A percentile compares a stretch with the other conserved stretches of the same genome.
Evolutionary conservation across 495 filamentous ascomycete species (phyloP).

Genomic region (Aspergillus wentii): DNA sequence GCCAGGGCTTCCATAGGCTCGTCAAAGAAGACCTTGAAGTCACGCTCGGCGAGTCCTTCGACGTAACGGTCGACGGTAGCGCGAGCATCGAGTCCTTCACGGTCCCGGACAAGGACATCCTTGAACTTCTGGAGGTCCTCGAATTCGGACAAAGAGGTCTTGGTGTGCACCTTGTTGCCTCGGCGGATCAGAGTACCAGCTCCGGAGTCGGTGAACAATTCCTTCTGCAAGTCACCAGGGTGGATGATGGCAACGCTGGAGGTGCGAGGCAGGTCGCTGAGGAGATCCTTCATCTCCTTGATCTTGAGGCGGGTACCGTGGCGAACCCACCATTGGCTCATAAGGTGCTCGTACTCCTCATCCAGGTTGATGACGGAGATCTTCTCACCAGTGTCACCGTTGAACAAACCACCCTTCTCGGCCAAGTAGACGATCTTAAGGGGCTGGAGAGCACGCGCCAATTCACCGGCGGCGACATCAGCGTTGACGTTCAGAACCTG

Average conservation of each 20-base stretch:
- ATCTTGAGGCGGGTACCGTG: conserved; percentile 97
- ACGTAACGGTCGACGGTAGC: conserved; percentile 85
- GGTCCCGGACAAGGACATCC: conserved; percentile 77
- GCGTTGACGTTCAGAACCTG: conserved; percentile 98
- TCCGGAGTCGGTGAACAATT: conserved; percentile 93
- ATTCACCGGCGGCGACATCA: conserved; percentile 90
- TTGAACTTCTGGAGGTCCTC: conserved; percentile 72
- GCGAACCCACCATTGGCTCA: conserved; percentile 93
- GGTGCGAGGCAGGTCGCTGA: conserved; percentile 79
- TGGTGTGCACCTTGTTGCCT: conserved; percentile 83
- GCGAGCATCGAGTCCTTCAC: conserved; percentile 77
- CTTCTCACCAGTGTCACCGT: conserved; percentile 89
- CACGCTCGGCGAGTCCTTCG: conserved; percentile 64
- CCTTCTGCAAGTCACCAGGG: conserved; percentile 89
- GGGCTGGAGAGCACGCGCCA: conserved; percentile 84
- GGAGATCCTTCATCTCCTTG: conserved; percentile 93
- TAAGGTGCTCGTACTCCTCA: conserved; percentile 92
- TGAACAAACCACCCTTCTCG: conserved; percentile 95
- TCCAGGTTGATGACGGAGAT: conserved; percentile 98
- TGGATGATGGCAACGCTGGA: conserved; percentile 98
- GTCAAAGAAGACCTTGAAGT: conserved; percentile 93
- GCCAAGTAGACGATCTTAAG: conserved; percentile 98
- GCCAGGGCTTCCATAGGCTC: conserved; percentile 94
- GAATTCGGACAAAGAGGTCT: conserved; percentile 70
- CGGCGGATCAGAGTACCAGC: conserved; percentile 92